Conservation (phyloP, 768 basidiomycete species). For the Punctularia strigosozonata region DNA sequence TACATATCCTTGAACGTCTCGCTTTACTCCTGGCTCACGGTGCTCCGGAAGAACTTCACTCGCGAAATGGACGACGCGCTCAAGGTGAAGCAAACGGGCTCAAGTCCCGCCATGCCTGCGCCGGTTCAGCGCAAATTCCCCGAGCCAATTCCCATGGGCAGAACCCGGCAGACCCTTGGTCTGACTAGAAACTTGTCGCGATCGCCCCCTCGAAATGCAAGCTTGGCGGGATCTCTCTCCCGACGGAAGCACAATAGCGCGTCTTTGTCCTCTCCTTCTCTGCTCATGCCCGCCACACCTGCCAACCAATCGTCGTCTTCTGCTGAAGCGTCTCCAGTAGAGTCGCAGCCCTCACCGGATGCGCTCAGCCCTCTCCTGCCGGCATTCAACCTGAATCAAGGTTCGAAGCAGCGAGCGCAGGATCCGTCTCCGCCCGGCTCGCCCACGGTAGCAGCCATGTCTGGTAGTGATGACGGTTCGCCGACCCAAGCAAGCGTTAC, state of each 20-base stretch:
- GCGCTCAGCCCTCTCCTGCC: neutral
- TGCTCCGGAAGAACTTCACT: slow-evolving; percentile 62
- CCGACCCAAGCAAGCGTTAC: neutral
- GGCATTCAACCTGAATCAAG: neutral
- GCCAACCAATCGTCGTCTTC: neutral
- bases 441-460: neutral
- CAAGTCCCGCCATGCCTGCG: slow-evolving; percentile 26
- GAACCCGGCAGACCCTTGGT: no score
- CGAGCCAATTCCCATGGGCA: neutral
- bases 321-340: neutral
- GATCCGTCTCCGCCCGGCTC: neutral
- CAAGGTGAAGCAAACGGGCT: slow-evolving; percentile 41
- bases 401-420: neutral
- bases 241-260: no score
- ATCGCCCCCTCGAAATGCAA: neutral
- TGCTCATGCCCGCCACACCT: neutral
- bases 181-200: no score
- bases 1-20: slow-evolving; percentile 80
- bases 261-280: no score
- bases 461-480: neutral
- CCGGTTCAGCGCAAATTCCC: neutral
- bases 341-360: neutral
- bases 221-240: no score
- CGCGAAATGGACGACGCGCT: slow-evolving; percentile 71
- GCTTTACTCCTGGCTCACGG: slow-evolving; percentile 71